Percentiles rank a stretch among this genome's conserved stretches.
Evolutionary conservation across 179 eudicot species (phyloP).

Genomic region (Silene coronaria): DNA sequence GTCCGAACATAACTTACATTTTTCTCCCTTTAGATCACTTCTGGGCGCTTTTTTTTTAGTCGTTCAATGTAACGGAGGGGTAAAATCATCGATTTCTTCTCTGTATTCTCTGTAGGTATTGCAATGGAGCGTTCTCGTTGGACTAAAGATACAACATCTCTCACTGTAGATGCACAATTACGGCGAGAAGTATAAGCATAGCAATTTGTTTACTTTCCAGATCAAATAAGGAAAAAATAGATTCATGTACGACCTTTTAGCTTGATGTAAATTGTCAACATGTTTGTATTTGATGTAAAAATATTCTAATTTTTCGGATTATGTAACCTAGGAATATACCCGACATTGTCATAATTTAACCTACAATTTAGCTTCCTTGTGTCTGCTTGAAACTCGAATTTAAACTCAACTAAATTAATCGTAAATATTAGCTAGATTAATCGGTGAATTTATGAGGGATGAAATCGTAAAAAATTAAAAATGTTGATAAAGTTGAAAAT

Average conservation of each 20-base stretch:
- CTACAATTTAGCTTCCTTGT: too few species aligned
- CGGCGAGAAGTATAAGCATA: neutral
- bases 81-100: neutral
- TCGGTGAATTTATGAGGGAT: too few species aligned
- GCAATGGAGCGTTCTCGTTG: slow-evolving; percentile 71
- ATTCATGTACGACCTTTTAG: neutral
- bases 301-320: neutral
- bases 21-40: too few species aligned
- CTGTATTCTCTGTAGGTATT: slow-evolving; percentile 53
- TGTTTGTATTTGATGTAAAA: neutral
- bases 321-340: too few species aligned
- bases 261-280: neutral
- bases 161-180: neutral
- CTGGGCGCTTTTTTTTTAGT: neutral
- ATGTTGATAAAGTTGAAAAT: too few species aligned
- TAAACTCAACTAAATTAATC: too few species aligned
- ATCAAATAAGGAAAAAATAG: neutral
- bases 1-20: too few species aligned
- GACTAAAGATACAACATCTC: slow-evolving; percentile 24
- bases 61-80: neutral
- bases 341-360: too few species aligned
- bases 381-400: too few species aligned
- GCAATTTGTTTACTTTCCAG: neutral
- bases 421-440: too few species aligned
- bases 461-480: too few species aligned